These are phyloP conservation scores for Penicillium sp. DNA, from an alignment of 2,329 filamentous ascomycete genomes.

Conservation along the genomic window DNA sequence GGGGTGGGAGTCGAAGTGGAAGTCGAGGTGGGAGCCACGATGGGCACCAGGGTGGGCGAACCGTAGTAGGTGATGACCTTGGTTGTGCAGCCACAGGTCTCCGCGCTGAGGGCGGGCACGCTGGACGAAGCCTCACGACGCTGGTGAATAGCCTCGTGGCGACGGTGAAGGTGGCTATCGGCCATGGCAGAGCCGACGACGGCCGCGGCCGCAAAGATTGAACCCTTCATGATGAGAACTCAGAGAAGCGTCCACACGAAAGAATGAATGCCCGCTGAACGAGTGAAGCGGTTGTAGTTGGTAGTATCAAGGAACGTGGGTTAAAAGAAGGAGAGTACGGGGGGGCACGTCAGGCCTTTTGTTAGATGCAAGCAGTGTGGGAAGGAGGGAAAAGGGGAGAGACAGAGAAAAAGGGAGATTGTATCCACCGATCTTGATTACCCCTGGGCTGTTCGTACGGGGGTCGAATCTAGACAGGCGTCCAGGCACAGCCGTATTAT, in stretches of 20 bases:
- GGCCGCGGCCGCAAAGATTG: conserved; percentile 58
- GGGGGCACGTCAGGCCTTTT: conserved; percentile 27
- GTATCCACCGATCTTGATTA: conserved; percentile 14
- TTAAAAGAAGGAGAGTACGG: conserved; percentile 7
- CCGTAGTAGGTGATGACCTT: conserved; percentile 70
- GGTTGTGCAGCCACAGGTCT: conserved; percentile 68
- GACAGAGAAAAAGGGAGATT: conserved; percentile 11
- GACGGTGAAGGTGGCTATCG: conserved; percentile 57
- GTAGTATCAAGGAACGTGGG: conserved; percentile 19
- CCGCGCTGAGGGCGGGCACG: conserved; percentile 11
- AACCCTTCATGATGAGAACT: conserved; percentile 68
- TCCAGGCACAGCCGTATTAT: conserved; percentile 16
- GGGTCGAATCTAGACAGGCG: conserved; percentile 13
- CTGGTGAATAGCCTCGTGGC: conserved; percentile 57
- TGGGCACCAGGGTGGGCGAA: conserved; percentile 54
- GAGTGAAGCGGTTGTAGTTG: conserved; percentile 47
- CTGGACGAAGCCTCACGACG: conserved; percentile 42
- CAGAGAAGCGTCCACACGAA: conserved; percentile 19
- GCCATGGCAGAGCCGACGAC: conserved; percentile 53
- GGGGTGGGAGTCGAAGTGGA: conserved; percentile 27
- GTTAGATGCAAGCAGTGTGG: conserved; percentile 14
- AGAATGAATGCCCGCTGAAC: conserved; percentile 81
- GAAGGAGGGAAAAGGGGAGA: conserved; percentile 10
- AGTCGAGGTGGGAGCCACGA: conserved; percentile 50
- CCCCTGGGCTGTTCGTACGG: not conserved